phyloP scores from a whole-genome alignment of 225 moss, liverwort and hornwort species.

The Ulota crispa region DNA sequence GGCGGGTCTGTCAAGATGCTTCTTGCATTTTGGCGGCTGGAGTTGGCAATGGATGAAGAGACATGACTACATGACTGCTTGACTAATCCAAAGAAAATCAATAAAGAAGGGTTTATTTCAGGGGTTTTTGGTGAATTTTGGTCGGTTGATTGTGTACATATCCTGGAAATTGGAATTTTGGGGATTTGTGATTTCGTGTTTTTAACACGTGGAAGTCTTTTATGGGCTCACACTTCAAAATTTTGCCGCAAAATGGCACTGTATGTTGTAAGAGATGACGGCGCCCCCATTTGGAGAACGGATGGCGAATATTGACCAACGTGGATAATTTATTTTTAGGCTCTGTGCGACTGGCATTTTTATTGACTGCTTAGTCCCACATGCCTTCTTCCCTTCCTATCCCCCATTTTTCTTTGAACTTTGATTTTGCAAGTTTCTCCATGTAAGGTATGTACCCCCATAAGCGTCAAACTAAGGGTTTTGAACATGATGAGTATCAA shows the following conservation, averaged over 20 bases:
- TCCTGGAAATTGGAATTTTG: neutral
- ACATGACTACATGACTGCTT: neutral
- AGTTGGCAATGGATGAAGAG: neutral
- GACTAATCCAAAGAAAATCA: neutral
- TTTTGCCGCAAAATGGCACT: no score
- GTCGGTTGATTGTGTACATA: neutral
- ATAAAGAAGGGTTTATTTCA: neutral
- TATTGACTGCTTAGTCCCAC: neutral
- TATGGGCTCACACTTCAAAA: neutral
- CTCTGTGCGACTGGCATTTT: neutral
- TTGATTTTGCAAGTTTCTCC: neutral
- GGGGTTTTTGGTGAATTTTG: neutral
- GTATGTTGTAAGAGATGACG: neutral
- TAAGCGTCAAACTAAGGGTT: no score
- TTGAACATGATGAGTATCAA: no score
- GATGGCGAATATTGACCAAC: neutral
- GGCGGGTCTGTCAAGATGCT: slow-evolving; percentile 12
- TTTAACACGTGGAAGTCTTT: neutral
- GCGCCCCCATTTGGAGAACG: slow-evolving; percentile 14
- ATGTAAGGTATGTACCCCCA: no score
- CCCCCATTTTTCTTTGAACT: neutral
- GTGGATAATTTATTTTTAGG: slow-evolving; percentile 3
- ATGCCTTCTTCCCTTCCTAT: neutral
- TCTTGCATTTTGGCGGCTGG: slow-evolving; percentile 13
- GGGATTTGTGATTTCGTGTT: neutral